Evolutionary conservation across 2,329 filamentous ascomycete species (phyloP), one percentile per base, ranked within the genome.

Genomic region (Cercospora sp.): DNA sequence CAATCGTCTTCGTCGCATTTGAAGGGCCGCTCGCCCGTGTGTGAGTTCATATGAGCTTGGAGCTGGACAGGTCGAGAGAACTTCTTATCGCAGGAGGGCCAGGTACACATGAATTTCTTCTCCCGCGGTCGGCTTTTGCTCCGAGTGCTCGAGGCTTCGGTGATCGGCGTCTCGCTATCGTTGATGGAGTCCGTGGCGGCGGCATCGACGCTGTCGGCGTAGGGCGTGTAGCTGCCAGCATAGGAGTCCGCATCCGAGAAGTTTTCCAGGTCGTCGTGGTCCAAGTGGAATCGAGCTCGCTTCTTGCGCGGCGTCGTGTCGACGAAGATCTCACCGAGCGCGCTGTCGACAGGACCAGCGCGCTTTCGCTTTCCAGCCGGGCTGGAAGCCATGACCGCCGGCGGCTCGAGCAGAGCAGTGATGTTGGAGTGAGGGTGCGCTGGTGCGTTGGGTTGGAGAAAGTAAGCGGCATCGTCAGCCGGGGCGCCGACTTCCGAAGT

Each of bases 51-150:
- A 76, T 98, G 94, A 67, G 92, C 89, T 68, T 90, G 85, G 3
- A 97, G 85, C 30, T 92, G 88, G 36, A 91, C 91, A 0, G 93
- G 93, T 3, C 94, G 89, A 78, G 97, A 97, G 83, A 95, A 98
- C 6, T 90, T 89, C 81, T 96, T 96, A 67, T 83, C 81, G 77
- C 94, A 98, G 71, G 85, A 87, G 10, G 89, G 86, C 78, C 88
- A 90, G 0, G 90, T 88, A 80, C 94, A 97, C 64, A 84, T 82
- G 71, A 93, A 89, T 5, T 88, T 93, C 82, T 96, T 97, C 67
- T 84, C 77, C 88, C 91, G 51, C 69, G 85, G 87, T 31, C 70
- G 72, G 48, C 60, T 71, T 60, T 70, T 71, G 68, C 67, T 68
- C 20, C 66, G 63, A 30, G 64, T 66, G 60, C 71, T 71, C n/a